Percentiles rank a stretch among this genome's conserved stretches.
phyloP scores from a whole-genome alignment of 2,329 filamentous ascomycete species.

The Podosphaera fusca region DNA sequence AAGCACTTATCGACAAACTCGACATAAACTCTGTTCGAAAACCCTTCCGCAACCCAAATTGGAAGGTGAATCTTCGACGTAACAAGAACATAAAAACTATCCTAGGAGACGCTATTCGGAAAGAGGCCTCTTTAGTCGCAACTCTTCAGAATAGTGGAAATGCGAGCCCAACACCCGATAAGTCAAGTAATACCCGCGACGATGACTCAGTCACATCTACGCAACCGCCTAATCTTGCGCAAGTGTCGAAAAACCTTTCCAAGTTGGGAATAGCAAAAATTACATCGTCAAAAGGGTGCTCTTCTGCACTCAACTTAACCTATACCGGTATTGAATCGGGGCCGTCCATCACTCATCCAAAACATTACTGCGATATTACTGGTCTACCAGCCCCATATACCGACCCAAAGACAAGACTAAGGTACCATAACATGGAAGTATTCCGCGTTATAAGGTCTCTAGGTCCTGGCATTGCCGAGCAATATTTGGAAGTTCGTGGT shows the following conservation, averaged over 20 bases:
- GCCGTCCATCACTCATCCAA: slow-evolving; percentile 63
- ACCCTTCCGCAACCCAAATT: slow-evolving; percentile 71
- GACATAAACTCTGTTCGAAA: slow-evolving; percentile 75
- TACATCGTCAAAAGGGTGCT: slow-evolving; percentile 22
- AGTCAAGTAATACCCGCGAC: slow-evolving; percentile 29
- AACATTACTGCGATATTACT: slow-evolving; percentile 88
- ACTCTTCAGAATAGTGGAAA: slow-evolving; percentile 63
- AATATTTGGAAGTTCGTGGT: slow-evolving; percentile 70
- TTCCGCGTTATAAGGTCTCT: slow-evolving; percentile 64
- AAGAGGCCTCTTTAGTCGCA: slow-evolving; percentile 69
- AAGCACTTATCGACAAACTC: slow-evolving; percentile 67
- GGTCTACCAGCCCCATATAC: slow-evolving; percentile 78
- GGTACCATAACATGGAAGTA: slow-evolving; percentile 84
- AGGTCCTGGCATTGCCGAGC: slow-evolving; percentile 63
- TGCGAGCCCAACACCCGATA: slow-evolving; percentile 37
- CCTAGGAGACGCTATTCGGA: slow-evolving; percentile 65
- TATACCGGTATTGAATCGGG: slow-evolving; percentile 96
- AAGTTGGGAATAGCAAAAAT: slow-evolving; percentile 78
- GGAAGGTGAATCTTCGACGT: slow-evolving; percentile 81
- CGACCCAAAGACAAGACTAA: slow-evolving; percentile 80
- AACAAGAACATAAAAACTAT: slow-evolving; percentile 99
- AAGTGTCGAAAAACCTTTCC: slow-evolving; percentile 66
- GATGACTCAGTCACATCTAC: slow-evolving; percentile 19
- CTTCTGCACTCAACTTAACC: slow-evolving; percentile 43
- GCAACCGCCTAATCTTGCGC: slow-evolving; percentile 51